phyloP scores from a whole-genome alignment of 2,329 filamentous ascomycete species.

The Ilyonectria destructans region DNA sequence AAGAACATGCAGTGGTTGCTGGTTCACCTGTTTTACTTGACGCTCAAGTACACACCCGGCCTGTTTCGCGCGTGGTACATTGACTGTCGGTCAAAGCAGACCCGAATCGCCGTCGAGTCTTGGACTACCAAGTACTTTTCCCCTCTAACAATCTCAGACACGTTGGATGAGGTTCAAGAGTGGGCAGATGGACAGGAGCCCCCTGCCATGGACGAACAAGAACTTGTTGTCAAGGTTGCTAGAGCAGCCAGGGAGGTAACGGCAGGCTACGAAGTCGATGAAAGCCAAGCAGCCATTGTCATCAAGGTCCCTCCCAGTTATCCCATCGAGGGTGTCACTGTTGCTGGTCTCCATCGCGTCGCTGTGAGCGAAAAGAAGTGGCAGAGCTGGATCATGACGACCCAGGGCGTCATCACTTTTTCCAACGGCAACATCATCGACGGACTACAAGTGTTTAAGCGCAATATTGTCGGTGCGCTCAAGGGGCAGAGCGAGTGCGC shows the following conservation, averaged over 20 bases:
- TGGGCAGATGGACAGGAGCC: conserved; percentile 75
- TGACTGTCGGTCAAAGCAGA: conserved; percentile 85
- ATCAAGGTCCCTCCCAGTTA: conserved; percentile 87
- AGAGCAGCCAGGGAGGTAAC: conserved; percentile 82
- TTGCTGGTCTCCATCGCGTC: conserved; percentile 85
- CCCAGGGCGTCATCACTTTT: conserved; percentile 94
- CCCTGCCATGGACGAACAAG: conserved; percentile 67
- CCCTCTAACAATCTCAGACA: conserved; percentile 76
- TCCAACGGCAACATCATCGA: conserved; percentile 92
- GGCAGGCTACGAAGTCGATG: conserved; percentile 90
- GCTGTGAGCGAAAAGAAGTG: conserved; percentile 93
- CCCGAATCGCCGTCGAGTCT: conserved; percentile 81
- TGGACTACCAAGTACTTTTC: conserved; percentile 93
- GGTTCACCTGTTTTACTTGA: conserved; percentile 88
- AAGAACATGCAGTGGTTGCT: conserved; percentile 87
- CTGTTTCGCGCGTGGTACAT: conserved; percentile 90
- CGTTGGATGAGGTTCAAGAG: conserved; percentile 76
- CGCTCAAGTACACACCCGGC: conserved; percentile 82
- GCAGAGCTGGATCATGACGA: conserved; percentile 90
- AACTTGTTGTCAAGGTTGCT: conserved; percentile 80
- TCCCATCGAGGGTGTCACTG: conserved; percentile 84
- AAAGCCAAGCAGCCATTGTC: conserved; percentile 86
- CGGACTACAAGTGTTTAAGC: conserved; percentile 86
- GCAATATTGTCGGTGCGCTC: conserved; percentile 89
- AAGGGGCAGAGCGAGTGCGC: conserved; percentile 96